Conservation (phyloP, 306 rosid genomes). For the Vigna mungo region DNA sequence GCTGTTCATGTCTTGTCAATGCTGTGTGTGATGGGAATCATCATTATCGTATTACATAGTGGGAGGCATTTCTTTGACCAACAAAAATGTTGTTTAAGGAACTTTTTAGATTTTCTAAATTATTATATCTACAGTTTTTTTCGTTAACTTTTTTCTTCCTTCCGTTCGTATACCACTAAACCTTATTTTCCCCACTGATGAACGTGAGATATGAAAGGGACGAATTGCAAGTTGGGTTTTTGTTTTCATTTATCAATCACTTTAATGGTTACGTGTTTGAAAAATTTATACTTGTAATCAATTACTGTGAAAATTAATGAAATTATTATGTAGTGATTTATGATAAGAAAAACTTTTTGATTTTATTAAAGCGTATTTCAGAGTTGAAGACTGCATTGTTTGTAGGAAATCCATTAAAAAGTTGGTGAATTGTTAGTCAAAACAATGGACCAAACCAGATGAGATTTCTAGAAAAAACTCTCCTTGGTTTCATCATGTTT, state of each 20-base stretch:
- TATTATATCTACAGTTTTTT: neutral
- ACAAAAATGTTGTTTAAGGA: neutral
- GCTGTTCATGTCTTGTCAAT: slow-evolving; percentile 39
- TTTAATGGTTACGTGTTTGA: neutral
- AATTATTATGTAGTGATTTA: no score
- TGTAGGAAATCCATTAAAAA: slow-evolving; percentile 4
- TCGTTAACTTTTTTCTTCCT: neutral
- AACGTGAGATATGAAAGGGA: neutral
- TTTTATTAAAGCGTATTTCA: neutral
- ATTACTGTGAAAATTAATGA: no score
- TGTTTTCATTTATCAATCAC: neutral
- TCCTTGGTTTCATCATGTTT: neutral
- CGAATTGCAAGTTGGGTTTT: neutral
- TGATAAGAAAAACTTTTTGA: neutral
- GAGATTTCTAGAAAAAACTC: neutral
- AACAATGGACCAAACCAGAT: neutral
- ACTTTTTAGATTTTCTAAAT: no score
- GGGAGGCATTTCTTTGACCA: neutral
- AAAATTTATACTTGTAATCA: no score
- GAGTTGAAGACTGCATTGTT: neutral
- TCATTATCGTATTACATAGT: slow-evolving; percentile 2
- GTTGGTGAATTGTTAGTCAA: slow-evolving; percentile 5
- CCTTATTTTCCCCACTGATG: neutral
- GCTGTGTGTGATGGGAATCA: slow-evolving; percentile 4
- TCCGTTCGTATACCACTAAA: neutral